These are phyloP conservation scores for Aquanectria penicillioides DNA, from an alignment of 2,329 filamentous ascomycete species.

Conservation along the genomic window DNA sequence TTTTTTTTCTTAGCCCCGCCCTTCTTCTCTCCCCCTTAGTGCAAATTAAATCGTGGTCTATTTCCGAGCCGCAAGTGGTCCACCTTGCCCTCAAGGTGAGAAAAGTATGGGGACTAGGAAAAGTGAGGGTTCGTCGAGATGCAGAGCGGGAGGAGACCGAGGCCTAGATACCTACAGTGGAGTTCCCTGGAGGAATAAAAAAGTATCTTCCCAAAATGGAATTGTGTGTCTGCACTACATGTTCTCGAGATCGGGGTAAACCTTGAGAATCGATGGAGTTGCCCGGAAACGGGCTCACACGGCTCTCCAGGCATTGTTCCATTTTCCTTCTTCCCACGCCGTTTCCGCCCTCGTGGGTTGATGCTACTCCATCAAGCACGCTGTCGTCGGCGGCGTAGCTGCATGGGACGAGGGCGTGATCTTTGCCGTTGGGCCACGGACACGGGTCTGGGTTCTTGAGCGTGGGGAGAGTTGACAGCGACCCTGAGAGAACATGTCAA, in stretches of 20 bases:
- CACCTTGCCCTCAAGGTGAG: conserved; percentile 23
- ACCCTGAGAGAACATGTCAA: conserved; percentile 12
- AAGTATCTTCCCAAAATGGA: too few species aligned
- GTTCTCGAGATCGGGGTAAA: too few species aligned
- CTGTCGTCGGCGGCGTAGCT: conserved; percentile 19
- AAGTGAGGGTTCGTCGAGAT: not conserved
- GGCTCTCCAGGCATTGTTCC: too few species aligned
- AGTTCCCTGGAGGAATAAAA: too few species aligned
- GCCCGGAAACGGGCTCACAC: too few species aligned
- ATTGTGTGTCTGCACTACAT: too few species aligned
- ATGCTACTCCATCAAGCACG: conserved; percentile 14
- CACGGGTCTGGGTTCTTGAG: not conserved
- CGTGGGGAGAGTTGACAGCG: conserved; percentile 16
- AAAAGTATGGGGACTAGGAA: conserved; percentile 21
- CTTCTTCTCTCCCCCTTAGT: conserved; percentile 5
- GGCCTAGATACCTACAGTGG: not conserved
- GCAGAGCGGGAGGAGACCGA: conserved; percentile 15
- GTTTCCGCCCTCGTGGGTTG: conserved; percentile 8
- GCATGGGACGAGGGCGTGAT: not conserved
- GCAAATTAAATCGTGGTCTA: conserved; percentile 24
- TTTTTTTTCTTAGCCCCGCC: not conserved
- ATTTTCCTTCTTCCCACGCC: conserved; percentile 10
- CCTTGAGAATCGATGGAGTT: too few species aligned
- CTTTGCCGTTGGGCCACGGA: not conserved
- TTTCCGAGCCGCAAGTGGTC: conserved; percentile 37